These are phyloP conservation scores for Fusarium duplospermum DNA, from an alignment of 2,329 filamentous ascomycete species.

Conservation along the genomic window DNA sequence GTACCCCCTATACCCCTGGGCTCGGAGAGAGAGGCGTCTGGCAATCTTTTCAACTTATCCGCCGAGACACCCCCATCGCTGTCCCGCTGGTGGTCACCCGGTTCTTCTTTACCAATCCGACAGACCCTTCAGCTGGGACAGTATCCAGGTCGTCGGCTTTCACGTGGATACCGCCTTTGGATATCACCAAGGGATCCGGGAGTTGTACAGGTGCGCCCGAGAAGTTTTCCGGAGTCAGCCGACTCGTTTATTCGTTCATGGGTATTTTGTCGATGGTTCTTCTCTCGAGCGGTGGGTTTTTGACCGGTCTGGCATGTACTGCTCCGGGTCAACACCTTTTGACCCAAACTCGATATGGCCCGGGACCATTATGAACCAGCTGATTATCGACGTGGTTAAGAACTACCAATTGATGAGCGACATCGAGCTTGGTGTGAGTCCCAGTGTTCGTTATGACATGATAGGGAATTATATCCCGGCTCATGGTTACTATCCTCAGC, in stretches of 20 bases:
- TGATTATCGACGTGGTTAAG: not conserved
- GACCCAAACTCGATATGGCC: not conserved
- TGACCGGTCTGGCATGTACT: not conserved
- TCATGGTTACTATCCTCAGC: not conserved
- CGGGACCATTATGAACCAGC: not conserved
- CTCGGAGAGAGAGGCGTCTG: not conserved
- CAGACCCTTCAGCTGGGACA: not conserved
- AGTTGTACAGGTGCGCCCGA: not conserved
- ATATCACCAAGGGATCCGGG: not conserved
- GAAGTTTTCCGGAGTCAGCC: not conserved
- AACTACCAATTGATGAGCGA: not conserved
- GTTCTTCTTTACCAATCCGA: not conserved
- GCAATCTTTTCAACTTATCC: not conserved
- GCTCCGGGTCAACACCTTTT: not conserved
- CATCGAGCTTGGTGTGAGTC: not conserved
- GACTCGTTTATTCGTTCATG: not conserved
- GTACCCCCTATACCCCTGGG: not conserved
- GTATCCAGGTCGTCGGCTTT: not conserved
- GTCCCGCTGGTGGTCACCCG: not conserved
- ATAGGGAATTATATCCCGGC: not conserved
- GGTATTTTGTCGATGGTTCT: not conserved
- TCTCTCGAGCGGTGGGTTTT: not conserved
- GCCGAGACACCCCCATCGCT: not conserved
- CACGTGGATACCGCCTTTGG: not conserved
- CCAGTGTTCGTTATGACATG: not conserved